Base-by-base conservation (phyloP, 1,284 basidiomycete genomes). In the Apiotrichum domesticum region DNA sequence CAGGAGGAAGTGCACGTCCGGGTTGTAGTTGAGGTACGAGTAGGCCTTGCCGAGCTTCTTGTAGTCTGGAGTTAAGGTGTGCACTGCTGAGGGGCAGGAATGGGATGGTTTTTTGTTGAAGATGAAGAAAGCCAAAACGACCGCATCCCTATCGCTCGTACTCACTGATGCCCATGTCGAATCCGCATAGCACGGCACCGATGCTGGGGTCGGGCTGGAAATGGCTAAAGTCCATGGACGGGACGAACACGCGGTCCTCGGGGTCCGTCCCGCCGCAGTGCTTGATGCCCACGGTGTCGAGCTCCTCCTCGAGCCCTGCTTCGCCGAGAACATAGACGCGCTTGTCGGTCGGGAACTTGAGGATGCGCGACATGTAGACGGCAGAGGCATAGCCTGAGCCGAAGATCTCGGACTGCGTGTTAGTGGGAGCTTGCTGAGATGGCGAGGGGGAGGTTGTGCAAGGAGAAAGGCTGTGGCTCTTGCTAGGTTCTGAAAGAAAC, bases 271-370 rank as follows among this genome's bases (percentile, higher is more conserved):
- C 96, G 35, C 96, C 96, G 49, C 85, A 78, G 73, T 84, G 86
- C 9, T 80, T 69, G 52, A 98, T 82, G 8, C 91, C 93, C 67
- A 94, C 91, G 34, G 85, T 84, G 32, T 79, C 81, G 49, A 98
- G 80, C 77, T 99, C 96, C 67, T 98, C 89, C 75, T 98, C 94
- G 44, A 99, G 79, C 0, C 94, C 94, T 44, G 81, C 76, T 85
- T 93, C 90, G 2, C 96, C 96, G 57, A 98, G 87, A 11, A 98
- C 90, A 76, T 94, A 99, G 6, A 96, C 94, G 74, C 90, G 92
- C 79, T 97, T 91, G 73, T 90, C 84, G 66, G 87, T 87, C 9
- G 90, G 90, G 61, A 97, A 82, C 63, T 91, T 87, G 65, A 97
- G 80, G 15, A 96, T 87, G 44, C 88, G 84, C 2, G 90, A 92